Evolutionary conservation across 2,329 filamentous ascomycete species (phyloP), one percentile per base, ranked within the genome.

Genomic region (Hirsutella minnesotensis): DNA sequence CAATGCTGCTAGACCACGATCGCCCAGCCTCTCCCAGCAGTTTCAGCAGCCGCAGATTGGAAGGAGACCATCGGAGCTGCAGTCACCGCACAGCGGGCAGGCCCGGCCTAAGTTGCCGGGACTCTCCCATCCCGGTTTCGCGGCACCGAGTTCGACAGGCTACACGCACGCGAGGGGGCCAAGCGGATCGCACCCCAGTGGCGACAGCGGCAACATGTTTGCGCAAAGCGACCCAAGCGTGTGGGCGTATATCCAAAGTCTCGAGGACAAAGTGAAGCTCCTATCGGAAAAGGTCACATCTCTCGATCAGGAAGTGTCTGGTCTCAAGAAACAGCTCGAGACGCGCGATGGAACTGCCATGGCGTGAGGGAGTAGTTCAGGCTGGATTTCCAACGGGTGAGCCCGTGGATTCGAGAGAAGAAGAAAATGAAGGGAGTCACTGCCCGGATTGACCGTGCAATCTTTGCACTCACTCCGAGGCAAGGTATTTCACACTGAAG

Each of bases 201-300:
- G 71, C 40, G 80, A 76, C 53, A 77, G 76, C 49, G 76, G 75
- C 47, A 86, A 86, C 51, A 69, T 86, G 46, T 81, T 86, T 58
- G 67, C 77, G 41, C 64, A 72, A 16, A 67, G 67, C 16, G 75
- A 79, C 40, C 69, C 77, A 48, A 79, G 78, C 35, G 66, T 89
- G 9, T 87, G 81, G 81, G 65, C 71, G 4, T 87, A 87, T 53
- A 75, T 89, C 29, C 79, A 86, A 44, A 72, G 70, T 16, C 66
- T 90, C 40, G 84, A 90, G 54, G 73, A 77, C 12, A 64, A 62
- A 47, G 53, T 65, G 39, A 65, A 64, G 47, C 50, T 49, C 24
- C 47, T 65, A 18, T 53, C 56, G 2, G 62, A 65, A 9, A 62
- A 57, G 45, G 55, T 65, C 13, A 43, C 49, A 8, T 50, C 49